These are phyloP conservation scores for Dryas integrifolia DNA, from an alignment of 331 rosid genomes.

Conservation along the genomic window DNA sequence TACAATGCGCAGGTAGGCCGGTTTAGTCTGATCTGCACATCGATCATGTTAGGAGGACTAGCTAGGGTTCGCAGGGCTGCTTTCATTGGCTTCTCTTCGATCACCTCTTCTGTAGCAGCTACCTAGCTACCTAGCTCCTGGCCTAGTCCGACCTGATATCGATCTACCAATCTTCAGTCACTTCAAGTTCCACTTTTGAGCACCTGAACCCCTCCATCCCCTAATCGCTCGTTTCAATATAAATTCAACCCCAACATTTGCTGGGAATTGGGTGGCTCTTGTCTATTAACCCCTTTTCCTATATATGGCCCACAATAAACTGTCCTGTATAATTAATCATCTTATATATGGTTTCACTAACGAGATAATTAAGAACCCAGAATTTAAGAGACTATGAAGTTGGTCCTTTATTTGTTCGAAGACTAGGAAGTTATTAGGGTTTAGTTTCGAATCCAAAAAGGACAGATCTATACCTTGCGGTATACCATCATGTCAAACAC, in stretches of 20 bases:
- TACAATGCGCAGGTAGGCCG: neutral
- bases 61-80: slow-evolving; percentile 14
- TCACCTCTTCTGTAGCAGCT: slow-evolving; percentile 19
- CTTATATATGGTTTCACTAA: too few relatives aligned
- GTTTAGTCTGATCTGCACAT: neutral
- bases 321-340: too few relatives aligned
- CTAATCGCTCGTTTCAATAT: slow-evolving; percentile 16
- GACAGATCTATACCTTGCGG: too few relatives aligned
- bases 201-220: slow-evolving; percentile 32
- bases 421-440: too few relatives aligned
- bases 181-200: slow-evolving; percentile 43
- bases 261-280: too few relatives aligned
- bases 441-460: too few relatives aligned
- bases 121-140: neutral
- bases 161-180: slow-evolving; percentile 17
- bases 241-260: neutral
- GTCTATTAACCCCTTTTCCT: too few relatives aligned
- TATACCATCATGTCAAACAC: too few relatives aligned
- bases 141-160: neutral
- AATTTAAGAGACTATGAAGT: too few relatives aligned
- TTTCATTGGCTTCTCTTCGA: slow-evolving; percentile 10
- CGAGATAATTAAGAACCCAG: too few relatives aligned
- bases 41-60: neutral
- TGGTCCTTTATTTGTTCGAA: too few relatives aligned
- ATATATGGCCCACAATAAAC: too few relatives aligned